Evolutionary conservation across 2,329 filamentous ascomycete species (phyloP), one percentile per base, ranked within the genome.

Genomic region (Furcasterigmium sp.): DNA sequence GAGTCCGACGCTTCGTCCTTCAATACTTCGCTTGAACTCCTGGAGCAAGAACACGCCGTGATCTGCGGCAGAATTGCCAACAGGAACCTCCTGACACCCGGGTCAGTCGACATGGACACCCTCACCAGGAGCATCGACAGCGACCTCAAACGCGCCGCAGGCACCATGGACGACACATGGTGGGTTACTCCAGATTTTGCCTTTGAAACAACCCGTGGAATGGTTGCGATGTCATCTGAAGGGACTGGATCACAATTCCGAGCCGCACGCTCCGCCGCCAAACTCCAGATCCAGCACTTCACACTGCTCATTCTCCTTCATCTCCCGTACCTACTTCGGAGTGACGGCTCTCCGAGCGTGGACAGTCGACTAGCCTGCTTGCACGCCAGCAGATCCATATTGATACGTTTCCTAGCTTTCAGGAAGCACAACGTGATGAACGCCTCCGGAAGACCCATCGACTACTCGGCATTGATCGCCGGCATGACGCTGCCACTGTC

Each of bases 261-360:
- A n/a, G n/a, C n/a, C n/a, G 29, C 29, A 3, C 29, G 29, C 13
- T 8, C 13, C 4, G 13, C 17, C 29, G 17, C 29, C 5, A 66
- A 73, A 51, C 53, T 69, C 8, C 75, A 79, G 44, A 62, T 78
- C 41, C 63, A 67, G 3, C 71, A 78, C 46, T 69, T 70, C 49
- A 65, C 70, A 25, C 62, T 78, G 3, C 56, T 77, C 6, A 66
- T 73, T 25, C 64, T 74, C 8, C 63, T 79, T 0, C 75, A 80
- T 48, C 61, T 80, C 3, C 76, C 76, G 0, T 78, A 73, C 46
- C 70, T 79, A 56, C 63, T 78, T 9, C 64, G 62, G 23, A 56
- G 64, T 34, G 50, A 54, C 29, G 61, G 62, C 14, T 57, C 58
- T 5, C 62, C 63, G n/a, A 67, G 69, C 43, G 65, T 71, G n/a